Evolutionary conservation across 1,284 basidiomycete species (phyloP).

Genomic region (Boletus smithii): DNA sequence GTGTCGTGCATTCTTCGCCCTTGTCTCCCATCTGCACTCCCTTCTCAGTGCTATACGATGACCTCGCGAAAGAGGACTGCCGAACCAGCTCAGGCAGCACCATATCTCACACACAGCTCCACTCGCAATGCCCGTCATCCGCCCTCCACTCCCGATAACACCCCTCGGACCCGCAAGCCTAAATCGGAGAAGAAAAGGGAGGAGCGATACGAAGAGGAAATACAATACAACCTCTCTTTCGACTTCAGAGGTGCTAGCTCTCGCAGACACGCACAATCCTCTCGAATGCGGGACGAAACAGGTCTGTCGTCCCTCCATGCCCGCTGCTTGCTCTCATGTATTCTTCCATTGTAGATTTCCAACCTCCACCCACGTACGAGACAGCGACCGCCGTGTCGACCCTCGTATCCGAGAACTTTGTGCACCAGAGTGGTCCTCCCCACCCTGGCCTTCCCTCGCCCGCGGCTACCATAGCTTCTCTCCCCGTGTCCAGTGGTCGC

Average conservation of each 20-base stretch:
- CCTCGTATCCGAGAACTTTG: slow-evolving; percentile 30
- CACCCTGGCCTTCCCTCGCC: slow-evolving; percentile 26
- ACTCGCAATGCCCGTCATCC: slow-evolving; percentile 53
- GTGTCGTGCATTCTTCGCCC: slow-evolving; percentile 36
- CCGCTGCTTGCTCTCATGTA: slow-evolving; percentile 1
- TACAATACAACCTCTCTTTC: slow-evolving; percentile 35
- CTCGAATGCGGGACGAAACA: slow-evolving; percentile 28
- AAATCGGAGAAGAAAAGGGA: slow-evolving; percentile 36
- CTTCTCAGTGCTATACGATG: slow-evolving; percentile 37
- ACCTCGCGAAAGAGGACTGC: slow-evolving; percentile 33
- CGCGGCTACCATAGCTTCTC: slow-evolving; percentile 27
- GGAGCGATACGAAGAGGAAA: slow-evolving; percentile 37
- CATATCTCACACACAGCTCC: slow-evolving; percentile 56
- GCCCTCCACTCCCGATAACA: slow-evolving; percentile 50
- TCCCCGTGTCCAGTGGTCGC: slow-evolving; percentile 17
- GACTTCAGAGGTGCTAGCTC: slow-evolving; percentile 29
- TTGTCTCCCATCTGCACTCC: slow-evolving; percentile 37
- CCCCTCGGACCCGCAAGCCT: slow-evolving; percentile 49
- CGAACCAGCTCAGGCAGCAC: slow-evolving; percentile 36
- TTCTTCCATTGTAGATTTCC: slow-evolving; percentile 24
- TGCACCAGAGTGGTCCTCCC: slow-evolving; percentile 27
- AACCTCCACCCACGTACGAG: slow-evolving; percentile 32
- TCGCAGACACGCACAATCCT: slow-evolving; percentile 28
- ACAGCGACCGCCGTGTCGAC: slow-evolving; percentile 32
- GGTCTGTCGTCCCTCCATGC: slow-evolving; percentile 17